Percentiles rank a stretch among this genome's conserved stretches.
Evolutionary conservation across 257 asterid species (phyloP).

Genomic region (Nicotiana sylvestris): DNA sequence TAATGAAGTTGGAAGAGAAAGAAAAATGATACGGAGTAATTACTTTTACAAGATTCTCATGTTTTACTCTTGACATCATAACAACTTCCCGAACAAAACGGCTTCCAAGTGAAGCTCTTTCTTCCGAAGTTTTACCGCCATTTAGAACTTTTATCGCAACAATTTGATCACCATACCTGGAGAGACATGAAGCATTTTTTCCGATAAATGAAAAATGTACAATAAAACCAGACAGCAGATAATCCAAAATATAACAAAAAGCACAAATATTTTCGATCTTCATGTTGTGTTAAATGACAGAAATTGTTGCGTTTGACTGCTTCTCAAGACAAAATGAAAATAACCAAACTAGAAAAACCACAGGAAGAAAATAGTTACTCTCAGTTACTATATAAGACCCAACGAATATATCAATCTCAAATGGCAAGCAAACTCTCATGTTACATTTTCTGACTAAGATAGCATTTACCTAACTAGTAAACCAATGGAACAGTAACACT

Average conservation of each 20-base stretch:
- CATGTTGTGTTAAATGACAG: background rate
- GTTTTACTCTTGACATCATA: slow-evolving; percentile 94
- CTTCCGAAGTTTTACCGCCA: slow-evolving; percentile 63
- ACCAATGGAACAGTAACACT: slow-evolving; percentile 8
- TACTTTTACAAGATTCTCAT: slow-evolving; percentile 94
- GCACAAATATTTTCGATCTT: background rate
- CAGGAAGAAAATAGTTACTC: background rate
- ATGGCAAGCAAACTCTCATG: slow-evolving; percentile 1
- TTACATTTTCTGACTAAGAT: slow-evolving; percentile 1
- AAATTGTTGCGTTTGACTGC: background rate
- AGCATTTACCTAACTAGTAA: background rate
- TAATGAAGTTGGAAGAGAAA: background rate
- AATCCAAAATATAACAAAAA: slow-evolving; percentile 3
- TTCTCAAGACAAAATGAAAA: background rate
- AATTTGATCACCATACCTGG: slow-evolving; percentile 76
- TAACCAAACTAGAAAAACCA: background rate
- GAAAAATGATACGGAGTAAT: background rate
- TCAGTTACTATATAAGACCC: background rate
- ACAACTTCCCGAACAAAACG: slow-evolving; percentile 86
- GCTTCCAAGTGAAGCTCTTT: slow-evolving; percentile 67
- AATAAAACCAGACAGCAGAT: background rate
- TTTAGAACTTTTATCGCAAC: slow-evolving; percentile 92
- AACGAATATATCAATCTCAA: slow-evolving; percentile 10
- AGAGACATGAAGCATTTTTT: background rate
- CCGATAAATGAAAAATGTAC: background rate